Evolutionary conservation across 192 early-diverging fungal species (phyloP).

Genomic region (Rhizophagus sp.): DNA sequence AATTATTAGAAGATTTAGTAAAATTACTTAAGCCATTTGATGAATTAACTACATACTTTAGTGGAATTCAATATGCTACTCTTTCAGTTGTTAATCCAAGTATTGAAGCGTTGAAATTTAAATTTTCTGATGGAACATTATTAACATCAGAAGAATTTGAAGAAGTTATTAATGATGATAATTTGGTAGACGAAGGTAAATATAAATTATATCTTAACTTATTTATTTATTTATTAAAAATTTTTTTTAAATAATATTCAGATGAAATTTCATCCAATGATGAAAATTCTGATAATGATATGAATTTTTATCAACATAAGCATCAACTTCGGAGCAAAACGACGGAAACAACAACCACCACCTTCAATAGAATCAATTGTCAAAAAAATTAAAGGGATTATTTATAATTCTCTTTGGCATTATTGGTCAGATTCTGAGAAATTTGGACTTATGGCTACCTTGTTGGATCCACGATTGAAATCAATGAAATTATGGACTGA

Average conservation of each 20-base stretch:
- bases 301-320: not conserved
- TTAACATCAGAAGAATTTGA: not conserved
- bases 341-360: not conserved
- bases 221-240: too few species aligned
- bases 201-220: too few species aligned
- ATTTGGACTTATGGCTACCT: not conserved
- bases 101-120: not conserved
- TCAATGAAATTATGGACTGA: slow-evolving; percentile 6
- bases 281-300: too few species aligned
- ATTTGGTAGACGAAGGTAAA: too few species aligned
- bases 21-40: too few species aligned
- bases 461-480: not conserved
- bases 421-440: not conserved
- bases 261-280: too few species aligned
- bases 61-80: slow-evolving; percentile 11
- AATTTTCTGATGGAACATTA: not conserved
- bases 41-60: not conserved
- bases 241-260: slow-evolving; percentile 1
- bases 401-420: not conserved
- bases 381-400: not conserved
- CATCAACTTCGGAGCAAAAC: not conserved
- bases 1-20: not conserved
- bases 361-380: not conserved
- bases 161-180: too few species aligned
- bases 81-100: slow-evolving; percentile 15